Conservation (phyloP, 2,329 filamentous ascomycete genomes). For the Ceratocystis alfenasii region DNA sequence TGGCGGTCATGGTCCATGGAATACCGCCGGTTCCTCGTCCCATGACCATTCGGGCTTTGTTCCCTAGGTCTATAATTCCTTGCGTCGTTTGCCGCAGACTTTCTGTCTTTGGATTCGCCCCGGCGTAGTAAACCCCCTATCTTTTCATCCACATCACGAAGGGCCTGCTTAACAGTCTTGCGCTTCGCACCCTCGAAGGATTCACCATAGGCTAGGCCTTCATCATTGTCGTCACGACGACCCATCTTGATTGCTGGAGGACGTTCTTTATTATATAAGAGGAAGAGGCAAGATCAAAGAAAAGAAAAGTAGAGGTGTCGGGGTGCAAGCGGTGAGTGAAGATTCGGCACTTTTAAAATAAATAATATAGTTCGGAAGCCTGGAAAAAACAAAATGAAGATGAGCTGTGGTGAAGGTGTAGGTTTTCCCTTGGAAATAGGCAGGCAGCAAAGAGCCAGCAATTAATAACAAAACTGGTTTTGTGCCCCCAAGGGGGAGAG, state of each 20-base stretch:
- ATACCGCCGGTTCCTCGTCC: slow-evolving; percentile 5
- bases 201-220: slow-evolving; percentile 21
- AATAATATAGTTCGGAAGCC: neutral
- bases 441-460: neutral
- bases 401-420: neutral
- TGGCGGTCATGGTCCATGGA: neutral
- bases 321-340: neutral
- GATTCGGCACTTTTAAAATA: neutral
- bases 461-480: neutral
- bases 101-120: neutral
- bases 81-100: neutral
- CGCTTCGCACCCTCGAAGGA: slow-evolving; percentile 17
- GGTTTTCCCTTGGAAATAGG: neutral
- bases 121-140: neutral
- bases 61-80: slow-evolving; percentile 3
- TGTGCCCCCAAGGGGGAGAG: neutral
- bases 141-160: slow-evolving; percentile 15
- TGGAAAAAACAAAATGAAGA: neutral
- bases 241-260: slow-evolving; percentile 8
- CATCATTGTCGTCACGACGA: slow-evolving; percentile 14
- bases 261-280: too few relatives aligned
- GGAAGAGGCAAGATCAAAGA: neutral
- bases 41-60: neutral
- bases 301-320: neutral
- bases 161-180: slow-evolving; percentile 16